Evolutionary conservation across 1,284 basidiomycete species (phyloP), one percentile per base, ranked within the genome.

Genomic region (Trametes sp.): DNA sequence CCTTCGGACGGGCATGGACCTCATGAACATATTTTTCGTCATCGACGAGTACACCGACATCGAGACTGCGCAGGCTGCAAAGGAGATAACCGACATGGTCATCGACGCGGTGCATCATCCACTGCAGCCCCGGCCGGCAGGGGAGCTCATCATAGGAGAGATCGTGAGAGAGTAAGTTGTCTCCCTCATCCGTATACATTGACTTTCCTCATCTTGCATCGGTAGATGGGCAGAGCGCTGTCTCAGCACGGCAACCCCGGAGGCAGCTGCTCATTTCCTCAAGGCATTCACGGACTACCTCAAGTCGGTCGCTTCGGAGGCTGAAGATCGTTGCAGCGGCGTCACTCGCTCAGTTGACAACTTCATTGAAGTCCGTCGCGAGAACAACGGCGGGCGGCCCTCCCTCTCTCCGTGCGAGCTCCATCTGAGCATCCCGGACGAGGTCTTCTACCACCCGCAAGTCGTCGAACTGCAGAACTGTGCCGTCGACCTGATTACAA

Each of bases 1-100:
- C 33, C 55, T 75, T 24, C 70, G 76, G 3, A 70, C 65, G 19
- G 69, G 68, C 5, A 78, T 77, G 64, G 80, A 82, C 59, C 64
- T 81, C 16, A 80, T 80, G 74, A 77, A 77, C 48, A 65, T 80
- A 7, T 79, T 80, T 62, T 82, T 81, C 62, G 74, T 79, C 14
- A 72, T 80, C 46, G 81, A 82, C 62, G 79, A 82, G 59, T 77
- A 78, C 61, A 76, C 78, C 13, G 80, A 82, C 59, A 67, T 74
- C 1, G 72, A 74, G 31, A 58, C 69, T 28, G 70, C 68, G 2
- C 56, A 70, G 2, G 64, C 57, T 19, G 75, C 73, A 45, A 67
- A 64, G 9, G 33, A 66, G 26, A 64, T 74, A 55, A 74, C 72
- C 19, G 72, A 78, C 26, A 67, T 73, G 16, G 63, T 81, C 33